These are phyloP conservation scores for Ziziphus jujuba DNA, from an alignment of 306 rosid species.

Conservation along the genomic window DNA sequence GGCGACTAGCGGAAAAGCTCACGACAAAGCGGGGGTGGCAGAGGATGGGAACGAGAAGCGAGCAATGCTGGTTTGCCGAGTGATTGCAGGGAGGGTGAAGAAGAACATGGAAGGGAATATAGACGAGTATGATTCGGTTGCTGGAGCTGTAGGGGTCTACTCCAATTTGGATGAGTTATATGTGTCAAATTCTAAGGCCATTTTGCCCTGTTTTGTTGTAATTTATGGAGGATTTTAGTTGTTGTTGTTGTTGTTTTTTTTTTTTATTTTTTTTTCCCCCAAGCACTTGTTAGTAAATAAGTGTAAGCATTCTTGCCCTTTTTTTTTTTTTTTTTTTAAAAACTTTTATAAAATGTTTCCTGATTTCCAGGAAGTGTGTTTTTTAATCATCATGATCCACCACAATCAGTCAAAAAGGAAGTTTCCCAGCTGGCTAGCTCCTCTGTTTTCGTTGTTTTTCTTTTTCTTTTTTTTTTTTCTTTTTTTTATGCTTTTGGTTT, in stretches of 20 bases:
- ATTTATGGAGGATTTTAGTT: conserved; percentile 69
- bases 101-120: conserved; percentile 58
- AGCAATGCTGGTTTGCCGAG: conserved; percentile 97
- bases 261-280: background rate
- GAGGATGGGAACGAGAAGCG: conserved; percentile 39
- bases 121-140: conserved; percentile 84
- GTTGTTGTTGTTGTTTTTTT: background rate
- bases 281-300: conserved; percentile 2
- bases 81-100: conserved; percentile 97
- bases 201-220: conserved; percentile 98
- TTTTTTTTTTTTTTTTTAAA: background rate
- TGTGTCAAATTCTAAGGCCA: conserved; percentile 74
- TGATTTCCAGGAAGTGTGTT: background rate
- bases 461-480: too few species aligned
- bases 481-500: too few species aligned
- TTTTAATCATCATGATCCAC: background rate
- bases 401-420: too few species aligned
- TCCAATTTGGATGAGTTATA: conserved; percentile 91
- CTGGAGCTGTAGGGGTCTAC: conserved; percentile 72
- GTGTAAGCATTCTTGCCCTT: background rate
- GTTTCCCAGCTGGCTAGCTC: too few species aligned
- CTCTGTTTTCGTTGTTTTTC: too few species aligned
- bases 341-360: background rate
- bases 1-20: conserved; percentile 91
- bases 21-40: conserved; percentile 50